A percentile compares a stretch with the other conserved stretches of the same genome.
Evolutionary conservation across 495 filamentous ascomycete species (phyloP).

Genomic region (Hamigera avellanea): DNA sequence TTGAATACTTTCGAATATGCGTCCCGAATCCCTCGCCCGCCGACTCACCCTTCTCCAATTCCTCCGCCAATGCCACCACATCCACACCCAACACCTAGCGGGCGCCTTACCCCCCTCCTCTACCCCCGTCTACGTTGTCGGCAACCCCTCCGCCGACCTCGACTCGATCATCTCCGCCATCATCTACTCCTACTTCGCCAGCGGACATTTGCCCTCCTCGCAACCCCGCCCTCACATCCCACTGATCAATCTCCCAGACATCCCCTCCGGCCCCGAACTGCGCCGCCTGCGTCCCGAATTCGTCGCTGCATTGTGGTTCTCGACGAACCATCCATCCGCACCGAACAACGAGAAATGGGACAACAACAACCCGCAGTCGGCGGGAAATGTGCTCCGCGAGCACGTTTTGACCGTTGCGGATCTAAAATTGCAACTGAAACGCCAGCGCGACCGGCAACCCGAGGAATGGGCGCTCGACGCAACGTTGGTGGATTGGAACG

Average conservation of each 20-base stretch:
- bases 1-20: too few relatives aligned
- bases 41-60: conserved; percentile 22
- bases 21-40: too few relatives aligned
- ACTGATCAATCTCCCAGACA: conserved; percentile 60
- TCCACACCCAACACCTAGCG: conserved; percentile 22
- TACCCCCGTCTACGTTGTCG: conserved; percentile 32
- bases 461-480: conserved; percentile 18
- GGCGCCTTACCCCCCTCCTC: conserved; percentile 13
- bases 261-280: conserved; percentile 44
- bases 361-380: conserved; percentile 17
- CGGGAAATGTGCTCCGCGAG: conserved; percentile 24
- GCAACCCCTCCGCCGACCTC: conserved; percentile 55
- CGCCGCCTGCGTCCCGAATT: conserved; percentile 69
- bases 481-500: conserved; percentile 86
- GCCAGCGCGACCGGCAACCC: neutral
- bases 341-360: conserved; percentile 16
- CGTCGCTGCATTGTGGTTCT: conserved; percentile 27
- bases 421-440: conserved; percentile 14
- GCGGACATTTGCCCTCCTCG: conserved; percentile 21
- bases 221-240: conserved; percentile 58
- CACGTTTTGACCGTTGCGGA: conserved; percentile 33
- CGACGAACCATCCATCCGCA: conserved; percentile 19
- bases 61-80: conserved; percentile 23
- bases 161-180: conserved; percentile 83
- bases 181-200: conserved; percentile 72